Base-by-base conservation (phyloP, 768 basidiomycete species). In the Mycena epipterygia region DNA sequence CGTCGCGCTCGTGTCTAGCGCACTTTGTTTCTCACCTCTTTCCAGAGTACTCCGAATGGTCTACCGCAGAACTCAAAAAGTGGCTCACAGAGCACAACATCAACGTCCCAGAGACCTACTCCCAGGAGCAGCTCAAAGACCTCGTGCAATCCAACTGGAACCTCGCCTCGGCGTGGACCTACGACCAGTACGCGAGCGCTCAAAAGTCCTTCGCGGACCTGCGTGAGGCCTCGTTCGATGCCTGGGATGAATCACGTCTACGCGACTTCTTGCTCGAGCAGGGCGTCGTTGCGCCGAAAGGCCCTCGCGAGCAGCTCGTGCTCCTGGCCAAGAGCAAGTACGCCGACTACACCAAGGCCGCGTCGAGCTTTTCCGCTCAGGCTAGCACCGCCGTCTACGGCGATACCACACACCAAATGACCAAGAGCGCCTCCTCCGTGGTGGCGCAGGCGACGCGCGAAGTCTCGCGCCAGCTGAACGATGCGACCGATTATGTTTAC, bases 201-300 rank as follows among this genome's bases (percentile, higher is more conserved):
- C 93, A 94, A 78, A 84, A 87, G 68, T 81, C 85, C 5, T 95
- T 94, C 72, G 74, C 84, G 21, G 82, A 89, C 68, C 46, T 93
- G 70, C 89, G 88, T 66, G 89, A 90, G 3, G 81, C 86, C 27
- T 80, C 89, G 12, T 91, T 95, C 70, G 93, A 96, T 70, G 83
- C 85, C 1, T 99, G 96, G 96, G 90, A 94, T 78, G 96, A 98
- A 76, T 91, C 89, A 16, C 87, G 86, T 32, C 85, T 98, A 25
- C 89, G 96, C 76, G 85, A 93, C 71, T 97, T 93, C 81, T 85
- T 99, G 14, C 88, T 98, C 62, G 89, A 94, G 76, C 93, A 97
- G 73, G 96, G 96, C 46, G 85, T 97, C 68, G 89, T 99, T 57
- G 88, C 91, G 8, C 96, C 97, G 17, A 87, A 88, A 32, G 92